Conservation (phyloP, 331 rosid species). For the Ulmus americana region DNA sequence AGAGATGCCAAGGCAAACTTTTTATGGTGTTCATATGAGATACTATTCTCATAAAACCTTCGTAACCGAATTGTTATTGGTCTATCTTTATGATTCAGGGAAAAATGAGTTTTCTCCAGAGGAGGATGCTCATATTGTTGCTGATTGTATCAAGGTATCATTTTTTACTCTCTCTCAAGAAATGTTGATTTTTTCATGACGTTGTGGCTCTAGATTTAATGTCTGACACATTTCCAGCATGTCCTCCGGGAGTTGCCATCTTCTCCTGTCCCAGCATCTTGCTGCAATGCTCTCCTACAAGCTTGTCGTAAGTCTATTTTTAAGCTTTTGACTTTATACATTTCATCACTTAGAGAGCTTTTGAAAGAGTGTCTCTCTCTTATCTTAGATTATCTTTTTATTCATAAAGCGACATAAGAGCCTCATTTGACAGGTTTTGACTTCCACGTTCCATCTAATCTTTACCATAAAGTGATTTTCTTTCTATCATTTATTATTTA, state of each 20-base stretch:
- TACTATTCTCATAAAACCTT: not conserved
- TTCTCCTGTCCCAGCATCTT: slow-evolving; percentile 99
- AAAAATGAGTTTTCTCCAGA: slow-evolving; percentile 65
- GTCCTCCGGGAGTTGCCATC: slow-evolving; percentile 89
- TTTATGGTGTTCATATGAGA: not conserved
- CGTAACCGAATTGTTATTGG: slow-evolving; percentile 21
- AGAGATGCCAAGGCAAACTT: not conserved
- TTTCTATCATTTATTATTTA: not conserved
- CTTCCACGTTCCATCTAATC: not conserved
- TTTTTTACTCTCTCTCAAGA: slow-evolving; percentile 8
- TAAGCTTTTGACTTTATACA: slow-evolving; percentile 8
- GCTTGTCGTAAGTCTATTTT: slow-evolving; percentile 65
- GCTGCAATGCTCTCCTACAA: slow-evolving; percentile 88
- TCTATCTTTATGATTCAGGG: slow-evolving; percentile 52
- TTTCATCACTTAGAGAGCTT: not conserved
- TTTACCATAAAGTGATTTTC: not conserved
- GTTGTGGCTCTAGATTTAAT: slow-evolving; percentile 18
- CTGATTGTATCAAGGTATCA: slow-evolving; percentile 84
- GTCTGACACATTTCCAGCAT: slow-evolving; percentile 43
- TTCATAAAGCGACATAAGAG: not conserved
- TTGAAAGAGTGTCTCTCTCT: not conserved
- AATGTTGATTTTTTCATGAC: slow-evolving; percentile 16
- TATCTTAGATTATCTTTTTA: not conserved
- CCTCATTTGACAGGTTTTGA: not conserved
- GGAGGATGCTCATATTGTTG: slow-evolving; percentile 91